Conservation (phyloP, 2,329 filamentous ascomycete genomes). For the Pseudogymnoascus sp. region DNA sequence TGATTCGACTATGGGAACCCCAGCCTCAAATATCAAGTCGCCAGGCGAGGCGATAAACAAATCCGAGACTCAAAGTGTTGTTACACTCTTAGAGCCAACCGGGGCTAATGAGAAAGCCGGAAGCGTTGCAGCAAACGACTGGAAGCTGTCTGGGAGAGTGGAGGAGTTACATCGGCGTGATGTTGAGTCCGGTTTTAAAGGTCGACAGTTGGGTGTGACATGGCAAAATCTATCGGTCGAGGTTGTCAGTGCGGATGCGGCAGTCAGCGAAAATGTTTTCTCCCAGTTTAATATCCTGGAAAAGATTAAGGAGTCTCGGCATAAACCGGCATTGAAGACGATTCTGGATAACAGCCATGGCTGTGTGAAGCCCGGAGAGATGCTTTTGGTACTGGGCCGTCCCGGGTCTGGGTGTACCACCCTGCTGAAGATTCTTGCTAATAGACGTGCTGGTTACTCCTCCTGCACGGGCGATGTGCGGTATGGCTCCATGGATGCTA, state of each 20-base stretch:
- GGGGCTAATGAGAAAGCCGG: neutral
- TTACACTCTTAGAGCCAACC: neutral
- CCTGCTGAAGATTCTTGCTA: slow-evolving; percentile 60
- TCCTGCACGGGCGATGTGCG: slow-evolving; percentile 50
- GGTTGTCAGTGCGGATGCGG: slow-evolving; percentile 25
- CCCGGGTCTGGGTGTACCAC: slow-evolving; percentile 65
- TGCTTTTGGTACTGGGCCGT: slow-evolving; percentile 61
- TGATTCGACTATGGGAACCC: neutral
- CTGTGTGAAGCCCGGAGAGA: slow-evolving; percentile 64
- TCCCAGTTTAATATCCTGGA: slow-evolving; percentile 50
- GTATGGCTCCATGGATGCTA: slow-evolving; percentile 40
- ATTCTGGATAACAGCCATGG: slow-evolving; percentile 59
- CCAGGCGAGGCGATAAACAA: neutral
- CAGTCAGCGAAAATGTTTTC: slow-evolving; percentile 46
- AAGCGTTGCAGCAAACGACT: neutral
- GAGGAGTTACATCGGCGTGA: neutral
- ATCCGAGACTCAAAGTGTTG: neutral
- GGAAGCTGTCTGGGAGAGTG: neutral
- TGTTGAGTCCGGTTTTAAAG: neutral
- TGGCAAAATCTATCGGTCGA: slow-evolving; percentile 26
- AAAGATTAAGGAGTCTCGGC: slow-evolving; percentile 43
- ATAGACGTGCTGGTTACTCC: slow-evolving; percentile 52
- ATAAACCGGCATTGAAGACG: slow-evolving; percentile 52
- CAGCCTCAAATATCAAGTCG: neutral
- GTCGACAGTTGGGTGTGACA: slow-evolving; percentile 22